Percentiles rank a stretch among this genome's conserved stretches.
These are phyloP conservation scores for Nicotiana tabacum DNA, from an alignment of 257 asterid genomes.

Conservation along the genomic window DNA sequence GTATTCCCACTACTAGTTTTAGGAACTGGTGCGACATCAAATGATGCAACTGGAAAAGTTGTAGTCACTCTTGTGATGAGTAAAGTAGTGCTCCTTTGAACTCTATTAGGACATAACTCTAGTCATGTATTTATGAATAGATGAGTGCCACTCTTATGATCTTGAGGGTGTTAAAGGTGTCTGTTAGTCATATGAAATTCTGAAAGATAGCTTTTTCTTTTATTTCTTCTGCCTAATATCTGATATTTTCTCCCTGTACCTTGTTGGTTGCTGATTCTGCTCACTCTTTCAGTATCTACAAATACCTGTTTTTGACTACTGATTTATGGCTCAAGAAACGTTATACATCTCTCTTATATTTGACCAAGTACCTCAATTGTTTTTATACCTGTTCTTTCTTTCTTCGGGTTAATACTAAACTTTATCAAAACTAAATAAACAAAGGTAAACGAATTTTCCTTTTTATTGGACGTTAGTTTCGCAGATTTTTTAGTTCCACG, in stretches of 20 bases:
- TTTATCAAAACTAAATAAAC: background rate
- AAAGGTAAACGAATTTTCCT: background rate
- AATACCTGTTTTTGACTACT: background rate
- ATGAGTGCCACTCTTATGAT: background rate
- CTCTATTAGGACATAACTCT: background rate
- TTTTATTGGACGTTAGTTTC: background rate
- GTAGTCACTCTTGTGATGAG: background rate
- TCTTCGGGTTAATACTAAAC: background rate
- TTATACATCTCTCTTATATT: background rate
- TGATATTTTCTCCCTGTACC: background rate
- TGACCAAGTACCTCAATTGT: background rate
- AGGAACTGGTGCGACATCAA: background rate
- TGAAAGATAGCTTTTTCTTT: background rate
- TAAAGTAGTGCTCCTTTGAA: background rate
- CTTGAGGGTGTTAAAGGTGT: background rate
- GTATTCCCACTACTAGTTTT: background rate
- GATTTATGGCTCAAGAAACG: background rate
- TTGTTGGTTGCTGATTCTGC: background rate
- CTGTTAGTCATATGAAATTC: background rate
- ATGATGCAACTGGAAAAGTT: background rate
- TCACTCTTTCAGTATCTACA: background rate
- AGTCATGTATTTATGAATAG: background rate
- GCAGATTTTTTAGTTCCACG: background rate
- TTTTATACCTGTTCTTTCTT: background rate
- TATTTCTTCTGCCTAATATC: background rate